phyloP scores from a whole-genome alignment of 1,284 basidiomycete genomes.

The Ceratobasidium sp. region DNA sequence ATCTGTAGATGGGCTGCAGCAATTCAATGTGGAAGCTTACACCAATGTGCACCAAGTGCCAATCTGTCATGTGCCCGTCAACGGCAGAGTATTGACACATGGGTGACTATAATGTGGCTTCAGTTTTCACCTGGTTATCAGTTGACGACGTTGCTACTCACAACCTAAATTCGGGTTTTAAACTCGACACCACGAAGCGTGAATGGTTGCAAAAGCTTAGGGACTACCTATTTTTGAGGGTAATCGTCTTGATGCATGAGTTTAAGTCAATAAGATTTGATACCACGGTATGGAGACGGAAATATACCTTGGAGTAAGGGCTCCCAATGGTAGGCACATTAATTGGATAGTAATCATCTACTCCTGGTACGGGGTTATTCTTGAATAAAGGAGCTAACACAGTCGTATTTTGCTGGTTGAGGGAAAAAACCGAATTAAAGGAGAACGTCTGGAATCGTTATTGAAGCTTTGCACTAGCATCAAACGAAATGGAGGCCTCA shows the following conservation, averaged over 20 bases:
- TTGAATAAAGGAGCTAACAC: conserved; percentile 1
- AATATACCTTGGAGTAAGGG: conserved; percentile 51
- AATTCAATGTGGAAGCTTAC: conserved; percentile 53
- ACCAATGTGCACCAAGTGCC: conserved; percentile 79
- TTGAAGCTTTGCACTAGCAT: too few species aligned
- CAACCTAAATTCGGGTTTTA: conserved; percentile 74
- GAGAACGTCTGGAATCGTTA: too few species aligned
- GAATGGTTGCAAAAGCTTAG: conserved; percentile 71
- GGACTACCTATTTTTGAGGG: conserved; percentile 56
- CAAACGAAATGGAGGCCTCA: too few species aligned
- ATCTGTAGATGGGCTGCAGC: too few species aligned
- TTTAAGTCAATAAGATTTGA: background rate
- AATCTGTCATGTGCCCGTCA: conserved; percentile 74
- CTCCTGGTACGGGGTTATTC: background rate
- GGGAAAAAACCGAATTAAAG: too few species aligned
- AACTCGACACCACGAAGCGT: conserved; percentile 67
- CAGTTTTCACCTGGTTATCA: background rate
- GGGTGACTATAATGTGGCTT: conserved; percentile 21
- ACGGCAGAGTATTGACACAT: conserved; percentile 64
- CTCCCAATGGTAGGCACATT: conserved; percentile 69
- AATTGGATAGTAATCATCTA: conserved; percentile 60
- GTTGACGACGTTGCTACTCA: conserved; percentile 44
- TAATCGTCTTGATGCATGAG: conserved; percentile 51
- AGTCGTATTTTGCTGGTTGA: too few species aligned
- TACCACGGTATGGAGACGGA: too few species aligned